These are phyloP conservation scores for Angophora floribunda DNA, from an alignment of 345 rosid species.

Conservation along the genomic window DNA sequence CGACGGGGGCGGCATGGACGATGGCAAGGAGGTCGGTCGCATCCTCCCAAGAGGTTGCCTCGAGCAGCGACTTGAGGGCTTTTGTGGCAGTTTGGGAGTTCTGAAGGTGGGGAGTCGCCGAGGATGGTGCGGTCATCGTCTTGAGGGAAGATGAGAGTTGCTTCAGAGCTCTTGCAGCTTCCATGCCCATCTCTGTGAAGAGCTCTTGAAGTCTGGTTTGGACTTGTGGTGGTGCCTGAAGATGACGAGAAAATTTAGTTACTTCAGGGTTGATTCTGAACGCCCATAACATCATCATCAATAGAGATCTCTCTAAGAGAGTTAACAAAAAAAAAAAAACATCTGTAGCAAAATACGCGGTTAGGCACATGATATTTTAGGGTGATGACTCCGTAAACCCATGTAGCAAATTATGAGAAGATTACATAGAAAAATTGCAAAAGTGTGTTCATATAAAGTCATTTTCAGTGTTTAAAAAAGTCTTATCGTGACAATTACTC, in stretches of 20 bases:
- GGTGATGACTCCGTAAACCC: too few relatives aligned
- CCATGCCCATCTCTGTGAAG: constrained; percentile 37
- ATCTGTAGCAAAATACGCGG: not conserved
- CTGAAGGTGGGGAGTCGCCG: constrained; percentile 23
- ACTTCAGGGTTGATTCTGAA: too few relatives aligned
- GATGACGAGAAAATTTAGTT: not conserved
- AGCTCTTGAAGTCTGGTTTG: constrained; percentile 23
- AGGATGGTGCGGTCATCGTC: constrained; percentile 30
- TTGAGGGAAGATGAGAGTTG: constrained; percentile 40
- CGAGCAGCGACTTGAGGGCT: constrained; percentile 31
- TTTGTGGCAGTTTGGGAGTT: constrained; percentile 26
- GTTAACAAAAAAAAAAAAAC: not conserved
- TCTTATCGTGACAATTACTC: too few relatives aligned
- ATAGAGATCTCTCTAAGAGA: too few relatives aligned
- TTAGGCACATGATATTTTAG: not conserved
- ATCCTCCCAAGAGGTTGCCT: constrained; percentile 29
- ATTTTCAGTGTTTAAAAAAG: too few relatives aligned
- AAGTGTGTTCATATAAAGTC: too few relatives aligned
- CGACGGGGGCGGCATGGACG: constrained; percentile 30
- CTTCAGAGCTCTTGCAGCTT: constrained; percentile 42
- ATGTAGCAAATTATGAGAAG: too few relatives aligned
- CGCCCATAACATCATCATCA: too few relatives aligned
- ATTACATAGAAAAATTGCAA: too few relatives aligned
- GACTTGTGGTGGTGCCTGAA: constrained; percentile 36
- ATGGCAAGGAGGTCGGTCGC: constrained; percentile 17